A percentile compares a stretch with the other conserved stretches of the same genome.
These are phyloP conservation scores for Neurospora terricola DNA, from an alignment of 495 filamentous ascomycete species.

Conservation along the genomic window DNA sequence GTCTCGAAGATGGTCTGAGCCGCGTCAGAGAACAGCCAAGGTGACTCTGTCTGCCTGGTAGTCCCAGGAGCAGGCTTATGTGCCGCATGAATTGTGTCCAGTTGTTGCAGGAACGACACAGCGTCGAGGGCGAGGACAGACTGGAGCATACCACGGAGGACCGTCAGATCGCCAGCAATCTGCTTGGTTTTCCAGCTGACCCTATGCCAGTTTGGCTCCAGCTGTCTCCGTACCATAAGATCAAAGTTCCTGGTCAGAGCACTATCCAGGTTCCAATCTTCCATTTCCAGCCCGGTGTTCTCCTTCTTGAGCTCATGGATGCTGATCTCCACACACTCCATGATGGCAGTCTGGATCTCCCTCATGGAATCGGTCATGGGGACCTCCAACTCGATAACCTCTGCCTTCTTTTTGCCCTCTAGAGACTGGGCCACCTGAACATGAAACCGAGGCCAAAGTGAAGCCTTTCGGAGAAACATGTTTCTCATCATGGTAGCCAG, in stretches of 20 bases:
- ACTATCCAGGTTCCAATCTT: constrained; percentile 94
- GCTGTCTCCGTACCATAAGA: constrained; percentile 72
- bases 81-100: constrained; percentile 88
- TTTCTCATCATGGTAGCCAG: constrained; percentile 88
- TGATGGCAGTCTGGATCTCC: constrained; percentile 84
- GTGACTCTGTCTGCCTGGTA: constrained; percentile 79
- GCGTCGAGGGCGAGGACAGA: constrained; percentile 79
- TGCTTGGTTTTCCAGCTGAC: constrained; percentile 91
- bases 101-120: constrained; percentile 83
- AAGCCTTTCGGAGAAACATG: constrained; percentile 77
- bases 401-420: constrained; percentile 86
- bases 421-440: constrained; percentile 77
- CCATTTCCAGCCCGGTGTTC: constrained; percentile 86
- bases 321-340: constrained; percentile 93
- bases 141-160: constrained; percentile 80
- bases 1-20: constrained; percentile 90
- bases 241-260: constrained; percentile 91
- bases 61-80: constrained; percentile 82
- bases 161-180: constrained; percentile 79
- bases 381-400: constrained; percentile 95
- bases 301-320: constrained; percentile 84
- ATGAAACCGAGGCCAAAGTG: constrained; percentile 93
- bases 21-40: constrained; percentile 94
- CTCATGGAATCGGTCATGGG: constrained; percentile 92
- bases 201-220: constrained; percentile 95